Evolutionary conservation across 2,329 filamentous ascomycete species (phyloP), one percentile per base, ranked within the genome.

Genomic region (Aspergillus ustus): DNA sequence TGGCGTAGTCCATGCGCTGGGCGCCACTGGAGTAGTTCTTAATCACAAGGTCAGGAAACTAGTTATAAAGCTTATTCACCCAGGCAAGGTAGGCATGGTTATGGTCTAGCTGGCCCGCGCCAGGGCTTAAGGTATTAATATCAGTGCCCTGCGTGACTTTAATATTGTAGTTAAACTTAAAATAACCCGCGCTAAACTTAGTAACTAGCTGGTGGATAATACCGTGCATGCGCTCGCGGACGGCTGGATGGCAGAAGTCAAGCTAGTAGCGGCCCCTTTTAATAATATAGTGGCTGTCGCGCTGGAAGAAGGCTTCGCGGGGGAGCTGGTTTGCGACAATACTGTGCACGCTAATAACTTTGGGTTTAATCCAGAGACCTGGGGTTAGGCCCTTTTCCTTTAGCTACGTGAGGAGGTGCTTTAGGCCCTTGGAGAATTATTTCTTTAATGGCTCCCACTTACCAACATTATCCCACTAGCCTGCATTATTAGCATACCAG

Each of bases 131-230:
- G 29, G 46, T 45, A 50, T 66, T 37, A 29, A 69, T 40, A 45
- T 77, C 74, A 0, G 74, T 77, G 7, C 74, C 75, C 45, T 75
- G 70, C 0, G 67, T 66, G 17, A 76, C 70, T 4, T 77, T 74
- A 29, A 77, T 74, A 43, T 77, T 77, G 60, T 77, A 77, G 61
- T 77, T 74, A 45, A 77, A 77, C 44, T 77, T 77, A 67, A 77
- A 77, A 50, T 73, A 77, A 0, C 73, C 70, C 4, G 66, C 72
- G 0, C 72, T 72, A 13, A 71, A 74, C 1, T 74, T 45, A 1
- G 45, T 37, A 0, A 76, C 67, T 0, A 73, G 63, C 0, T 63
- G 54, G 19, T 72, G 63, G 9, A 77, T 63, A 8, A 75, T 63
- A 2, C 51, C 37, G 6, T 69, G 60, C 67, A 76, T 71, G 8